These are phyloP conservation scores for Solanum bulbocastanum DNA, from an alignment of 257 asterid species.

Conservation along the genomic window DNA sequence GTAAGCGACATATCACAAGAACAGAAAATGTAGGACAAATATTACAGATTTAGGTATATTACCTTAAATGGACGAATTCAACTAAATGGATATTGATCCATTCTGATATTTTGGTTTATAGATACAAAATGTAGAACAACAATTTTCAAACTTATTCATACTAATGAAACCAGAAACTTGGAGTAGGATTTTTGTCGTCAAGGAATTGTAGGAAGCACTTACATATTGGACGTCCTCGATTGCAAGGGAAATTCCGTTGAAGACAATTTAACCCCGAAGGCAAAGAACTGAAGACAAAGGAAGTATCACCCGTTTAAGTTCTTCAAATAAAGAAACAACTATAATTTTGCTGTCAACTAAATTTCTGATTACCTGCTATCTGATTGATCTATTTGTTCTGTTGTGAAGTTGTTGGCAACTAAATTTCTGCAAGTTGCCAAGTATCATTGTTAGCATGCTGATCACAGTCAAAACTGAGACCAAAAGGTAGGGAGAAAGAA, in stretches of 20 bases:
- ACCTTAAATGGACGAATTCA: not conserved
- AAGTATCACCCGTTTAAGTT: not conserved
- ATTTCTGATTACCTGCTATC: conserved; percentile 31
- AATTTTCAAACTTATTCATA: not conserved
- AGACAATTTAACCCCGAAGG: conserved; percentile 61
- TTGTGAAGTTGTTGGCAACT: conserved; percentile 64
- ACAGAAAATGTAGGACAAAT: not conserved
- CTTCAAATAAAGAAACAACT: not conserved
- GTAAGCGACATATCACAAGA: not conserved
- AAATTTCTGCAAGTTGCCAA: conserved; percentile 34
- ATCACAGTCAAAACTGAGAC: not conserved
- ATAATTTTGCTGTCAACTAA: not conserved
- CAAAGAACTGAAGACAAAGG: conserved; percentile 25
- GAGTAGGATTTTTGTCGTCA: not conserved
- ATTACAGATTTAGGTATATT: not conserved
- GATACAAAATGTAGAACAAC: not conserved
- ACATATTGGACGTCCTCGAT: conserved; percentile 46
- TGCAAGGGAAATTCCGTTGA: conserved; percentile 60
- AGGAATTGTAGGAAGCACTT: conserved; percentile 10
- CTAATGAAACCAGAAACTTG: conserved; percentile 3
- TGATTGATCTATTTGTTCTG: conserved; percentile 18
- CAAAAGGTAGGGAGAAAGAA: not conserved
- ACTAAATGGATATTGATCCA: not conserved
- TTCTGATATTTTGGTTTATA: not conserved
- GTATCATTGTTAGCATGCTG: not conserved